Evolutionary conservation across 2,329 filamentous ascomycete genomes (phyloP), one percentile per base, ranked within the genome.

Genomic region (Dryadomyces quercivorus): DNA sequence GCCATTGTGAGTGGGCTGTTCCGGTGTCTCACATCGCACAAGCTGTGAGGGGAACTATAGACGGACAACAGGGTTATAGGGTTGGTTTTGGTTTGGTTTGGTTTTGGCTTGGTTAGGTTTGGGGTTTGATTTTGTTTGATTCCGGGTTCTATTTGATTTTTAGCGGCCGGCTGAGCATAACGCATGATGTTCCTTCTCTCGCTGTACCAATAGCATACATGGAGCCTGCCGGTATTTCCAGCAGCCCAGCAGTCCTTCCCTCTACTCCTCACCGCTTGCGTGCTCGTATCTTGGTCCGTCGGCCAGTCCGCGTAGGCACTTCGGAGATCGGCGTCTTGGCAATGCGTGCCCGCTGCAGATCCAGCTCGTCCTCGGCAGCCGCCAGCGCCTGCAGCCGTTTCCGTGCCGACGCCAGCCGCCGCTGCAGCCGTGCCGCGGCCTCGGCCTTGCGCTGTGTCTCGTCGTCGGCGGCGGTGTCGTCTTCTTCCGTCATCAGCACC

Each of bases 311-410:
- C 31, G 77, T 82, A n/a, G 72, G 63, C 15, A 79, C 78, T 42
- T 78, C 78, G 6, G 76, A 74, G 2, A 80, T 84, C 9, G 76
- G 71, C 59, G 80, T 82, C 71, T 85, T 85, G 40, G 78, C 79
- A 80, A 84, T 84, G 64, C 76, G 78, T 18, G 79, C 77, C 56
- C 76, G 72, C 65, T 84, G 79, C 54, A 80, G 57, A 58, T 81
- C 80, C 26, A 85, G 70, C 60, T 75, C 69, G 43, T 72, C 67
- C 66, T 85, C 81, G 22, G 80, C 76, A 21, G 74, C 69, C n/a
- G 73, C 69, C 31, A 85, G 67, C 1, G 71, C 70, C 62, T 72
- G 72, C 58, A 82, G 69, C 65, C 81, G 78, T 66, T 77, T 75
- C 59, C 71, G 73, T 6, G 78, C 74, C 20, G 64, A 67, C 52